Evolutionary conservation across 495 filamentous ascomycete genomes (phyloP).

Genomic region (Evansstolkia leycettana): DNA sequence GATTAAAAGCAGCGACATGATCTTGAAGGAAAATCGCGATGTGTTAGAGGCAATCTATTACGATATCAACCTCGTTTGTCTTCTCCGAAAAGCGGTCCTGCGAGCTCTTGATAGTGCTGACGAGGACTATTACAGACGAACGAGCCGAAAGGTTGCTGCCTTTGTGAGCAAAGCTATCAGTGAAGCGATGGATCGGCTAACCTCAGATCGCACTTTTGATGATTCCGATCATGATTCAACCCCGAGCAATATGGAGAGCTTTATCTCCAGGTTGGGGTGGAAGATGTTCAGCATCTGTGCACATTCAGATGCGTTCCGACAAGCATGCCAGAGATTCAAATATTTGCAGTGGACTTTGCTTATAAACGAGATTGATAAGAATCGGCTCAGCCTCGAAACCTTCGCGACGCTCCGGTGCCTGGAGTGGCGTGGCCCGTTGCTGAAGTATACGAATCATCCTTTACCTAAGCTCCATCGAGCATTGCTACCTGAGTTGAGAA

Average conservation of each 20-base stretch:
- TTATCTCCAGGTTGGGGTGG: constrained; percentile 14
- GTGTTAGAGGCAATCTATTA: not conserved
- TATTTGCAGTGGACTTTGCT: constrained; percentile 11
- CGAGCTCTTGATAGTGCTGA: not conserved
- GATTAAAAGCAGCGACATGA: no score
- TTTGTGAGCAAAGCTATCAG: not conserved
- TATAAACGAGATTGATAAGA: constrained; percentile 5
- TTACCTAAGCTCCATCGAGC: constrained; percentile 2
- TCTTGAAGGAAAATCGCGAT: no score
- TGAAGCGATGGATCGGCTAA: not conserved
- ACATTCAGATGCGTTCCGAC: constrained; percentile 19
- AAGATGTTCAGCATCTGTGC: constrained; percentile 22
- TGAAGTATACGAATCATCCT: constrained; percentile 2
- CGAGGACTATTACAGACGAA: not conserved
- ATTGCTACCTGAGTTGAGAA: constrained; percentile 4
- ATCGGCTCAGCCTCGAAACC: constrained; percentile 17
- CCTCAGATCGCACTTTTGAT: not conserved
- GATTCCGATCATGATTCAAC: not conserved
- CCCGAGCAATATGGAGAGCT: not conserved
- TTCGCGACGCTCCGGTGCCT: constrained; percentile 18
- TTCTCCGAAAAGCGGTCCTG: not conserved
- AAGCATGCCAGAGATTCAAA: constrained; percentile 1
- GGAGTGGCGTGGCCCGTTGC: constrained; percentile 16
- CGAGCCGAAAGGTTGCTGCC: not conserved
- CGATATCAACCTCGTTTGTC: constrained; percentile 1